phyloP scores from a whole-genome alignment of 495 filamentous ascomycete species.

The Aspergillus taichungensis region DNA sequence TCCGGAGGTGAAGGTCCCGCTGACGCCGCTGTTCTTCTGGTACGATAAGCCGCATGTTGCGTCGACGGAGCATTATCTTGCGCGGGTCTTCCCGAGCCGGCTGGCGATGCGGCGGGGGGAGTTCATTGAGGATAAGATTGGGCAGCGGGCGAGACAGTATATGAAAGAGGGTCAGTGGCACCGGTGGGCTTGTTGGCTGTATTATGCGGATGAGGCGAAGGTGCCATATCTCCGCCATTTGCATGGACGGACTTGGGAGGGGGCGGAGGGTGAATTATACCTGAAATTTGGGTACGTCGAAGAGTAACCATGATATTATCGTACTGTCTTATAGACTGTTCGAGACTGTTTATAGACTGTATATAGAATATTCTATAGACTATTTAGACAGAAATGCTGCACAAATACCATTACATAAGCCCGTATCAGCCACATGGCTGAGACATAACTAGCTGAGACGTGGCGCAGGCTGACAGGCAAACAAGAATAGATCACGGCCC shows the following conservation, averaged over 20 bases:
- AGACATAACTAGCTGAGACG: neutral
- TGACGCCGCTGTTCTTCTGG: conserved; percentile 5
- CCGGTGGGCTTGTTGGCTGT: conserved; percentile 1
- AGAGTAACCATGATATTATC: no score
- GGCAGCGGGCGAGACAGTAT: conserved; percentile 1
- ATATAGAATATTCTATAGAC: no score
- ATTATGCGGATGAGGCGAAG: conserved; percentile 1
- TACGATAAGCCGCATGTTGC: conserved; percentile 4
- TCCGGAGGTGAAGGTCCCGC: neutral
- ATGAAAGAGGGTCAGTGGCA: conserved; percentile 4
- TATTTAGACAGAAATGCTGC: no score
- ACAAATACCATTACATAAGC: no score
- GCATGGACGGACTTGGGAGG: conserved; percentile 1
- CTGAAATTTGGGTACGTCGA: neutral
- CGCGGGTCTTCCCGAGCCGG: conserved; percentile 1
- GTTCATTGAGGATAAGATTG: conserved; percentile 6
- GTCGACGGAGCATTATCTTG: conserved; percentile 1
- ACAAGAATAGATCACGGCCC: no score
- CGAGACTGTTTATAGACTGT: no score
- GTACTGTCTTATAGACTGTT: no score
- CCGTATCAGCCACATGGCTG: neutral
- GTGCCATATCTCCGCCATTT: conserved; percentile 1
- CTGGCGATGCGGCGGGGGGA: conserved; percentile 4
- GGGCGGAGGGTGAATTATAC: neutral
- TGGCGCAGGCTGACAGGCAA: no score